Base-by-base conservation (phyloP, 306 rosid species). In the Purshia tridentata region DNA sequence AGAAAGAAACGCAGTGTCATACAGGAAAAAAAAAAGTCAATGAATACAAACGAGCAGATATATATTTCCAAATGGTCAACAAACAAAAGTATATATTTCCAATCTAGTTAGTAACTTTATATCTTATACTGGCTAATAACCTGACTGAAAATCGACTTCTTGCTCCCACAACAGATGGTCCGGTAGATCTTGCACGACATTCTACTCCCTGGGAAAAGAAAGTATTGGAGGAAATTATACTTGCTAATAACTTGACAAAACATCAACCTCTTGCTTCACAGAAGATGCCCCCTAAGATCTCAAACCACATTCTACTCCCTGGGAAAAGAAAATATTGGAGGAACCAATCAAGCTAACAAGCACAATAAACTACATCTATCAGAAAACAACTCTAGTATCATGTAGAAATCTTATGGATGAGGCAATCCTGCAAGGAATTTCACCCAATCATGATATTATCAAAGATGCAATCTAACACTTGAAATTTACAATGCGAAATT, bases 181-280 rank as follows among this genome's bases (percentile, higher is more conserved):
- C 51, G 8, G 59, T 19, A 0, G n/a, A 55, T 14, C 23, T 20
- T 53, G 23, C 9, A 57, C 66, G 37, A 76, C 23, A 29, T 69
- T 9, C 78, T 75, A 81, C 72, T 79, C 85, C 86, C 86, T 81
- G 84, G 35, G 12, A 47, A 29, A 67, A 65, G 57, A 60, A 64
- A 60, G 37, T n/a, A 51, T 1, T 2, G 50, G 39, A 47, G 37
- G 42, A 39, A 67, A 29, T 29, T 29, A 29, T 71, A 37, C 65
- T 14, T 56, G 52, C 77, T 49, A 66, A 75, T 73, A 14, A 78
- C 74, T 68, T 9, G 53, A 40, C 50, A 62, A 46, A 48, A 29
- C 11, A 16, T 23, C 22, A 22, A 52, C 19, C 19, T 72, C 79
- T 71, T 58, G 78, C 54, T 70, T 70, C 78, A 80, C 79, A 66